Base-by-base conservation (phyloP, 495 filamentous ascomycete genomes). In the Penicillium steckii region DNA sequence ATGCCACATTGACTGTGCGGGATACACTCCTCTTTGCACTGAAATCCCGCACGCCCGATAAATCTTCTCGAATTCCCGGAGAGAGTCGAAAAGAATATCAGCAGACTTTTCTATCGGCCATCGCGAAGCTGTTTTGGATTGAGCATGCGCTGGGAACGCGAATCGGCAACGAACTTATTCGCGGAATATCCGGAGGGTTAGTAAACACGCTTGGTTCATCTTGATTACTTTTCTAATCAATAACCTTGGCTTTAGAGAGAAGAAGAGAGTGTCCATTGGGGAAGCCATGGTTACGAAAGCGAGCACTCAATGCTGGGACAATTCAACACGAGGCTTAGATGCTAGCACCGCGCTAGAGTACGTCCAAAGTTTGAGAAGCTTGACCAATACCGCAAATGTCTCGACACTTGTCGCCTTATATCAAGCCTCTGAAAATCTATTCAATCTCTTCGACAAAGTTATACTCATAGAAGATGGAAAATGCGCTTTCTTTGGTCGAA, bases 41-140 rank as follows among this genome's bases (percentile, higher is more conserved):
- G 19, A 81, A 81, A 44, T 84, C 81, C 1, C 73, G 85, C 29
- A 89, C 87, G 0, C 90, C 88, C 0, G 79, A 80, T 13, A 80
- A 87, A 61, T 68, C 66, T 9, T 85, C 83, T 9, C 76, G 88
- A 0, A 66, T 74, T 10, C 65, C 67, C 13, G 85, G 83, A 3
- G 83, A 89, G 61, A 77, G 72, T 32, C 72, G 83, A 12, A 71
- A 72, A 38, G 79, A 84, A 40, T 91, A 88, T 55, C 82, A 82
- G 25, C 66, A 76, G 23, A 83, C 85, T 32, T 86, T 90, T 51
- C 75, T 90, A 5, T 71, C 83, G 15, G 84, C 88, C 1, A 76
- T 94, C 32, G 77, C 88, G 30, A 85, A 89, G 55, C 74, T 91
- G 27, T 94, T 95, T 53, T 88, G 87, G 75, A 89, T 88, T 26